These are phyloP conservation scores for Populus simonii DNA, from an alignment of 345 rosid genomes.

Conservation along the genomic window DNA sequence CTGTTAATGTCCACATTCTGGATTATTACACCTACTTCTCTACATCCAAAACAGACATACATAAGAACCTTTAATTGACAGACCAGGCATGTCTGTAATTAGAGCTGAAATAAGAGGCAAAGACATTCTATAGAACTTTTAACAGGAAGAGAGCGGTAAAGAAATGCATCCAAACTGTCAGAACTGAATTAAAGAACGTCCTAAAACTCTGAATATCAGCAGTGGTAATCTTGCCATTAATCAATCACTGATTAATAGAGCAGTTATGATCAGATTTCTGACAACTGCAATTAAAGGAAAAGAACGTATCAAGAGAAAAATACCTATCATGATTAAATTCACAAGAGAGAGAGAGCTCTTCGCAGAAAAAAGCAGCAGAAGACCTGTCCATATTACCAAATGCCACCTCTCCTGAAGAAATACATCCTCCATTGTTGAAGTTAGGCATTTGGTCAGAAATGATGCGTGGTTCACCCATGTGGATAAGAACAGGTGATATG, in stretches of 20 bases:
- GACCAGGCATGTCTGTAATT: slow-evolving; percentile 11
- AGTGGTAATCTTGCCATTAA: too few relatives aligned
- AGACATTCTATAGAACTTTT: background rate
- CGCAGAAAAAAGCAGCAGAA: slow-evolving; percentile 69
- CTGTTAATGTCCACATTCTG: slow-evolving; percentile 59
- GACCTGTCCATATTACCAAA: slow-evolving; percentile 50
- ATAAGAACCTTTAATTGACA: slow-evolving; percentile 9
- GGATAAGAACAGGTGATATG: slow-evolving; percentile 60
- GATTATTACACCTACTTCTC: slow-evolving; percentile 74
- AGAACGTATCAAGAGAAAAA: slow-evolving; percentile 5
- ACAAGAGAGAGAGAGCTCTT: slow-evolving; percentile 70
- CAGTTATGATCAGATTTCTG: background rate
- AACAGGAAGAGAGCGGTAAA: too few relatives aligned
- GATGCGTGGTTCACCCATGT: slow-evolving; percentile 57
- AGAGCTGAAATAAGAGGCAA: background rate
- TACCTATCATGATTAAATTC: slow-evolving; percentile 94
- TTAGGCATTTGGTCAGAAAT: slow-evolving; percentile 54
- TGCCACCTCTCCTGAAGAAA: slow-evolving; percentile 43
- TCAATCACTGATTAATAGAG: background rate
- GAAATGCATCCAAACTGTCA: too few relatives aligned
- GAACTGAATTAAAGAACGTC: too few relatives aligned
- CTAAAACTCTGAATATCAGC: too few relatives aligned
- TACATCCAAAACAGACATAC: slow-evolving; percentile 36
- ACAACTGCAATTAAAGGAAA: slow-evolving; percentile 8
- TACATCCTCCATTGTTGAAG: slow-evolving; percentile 37